Conservation (phyloP, 768 basidiomycete genomes). For the Mycena vulgaris region DNA sequence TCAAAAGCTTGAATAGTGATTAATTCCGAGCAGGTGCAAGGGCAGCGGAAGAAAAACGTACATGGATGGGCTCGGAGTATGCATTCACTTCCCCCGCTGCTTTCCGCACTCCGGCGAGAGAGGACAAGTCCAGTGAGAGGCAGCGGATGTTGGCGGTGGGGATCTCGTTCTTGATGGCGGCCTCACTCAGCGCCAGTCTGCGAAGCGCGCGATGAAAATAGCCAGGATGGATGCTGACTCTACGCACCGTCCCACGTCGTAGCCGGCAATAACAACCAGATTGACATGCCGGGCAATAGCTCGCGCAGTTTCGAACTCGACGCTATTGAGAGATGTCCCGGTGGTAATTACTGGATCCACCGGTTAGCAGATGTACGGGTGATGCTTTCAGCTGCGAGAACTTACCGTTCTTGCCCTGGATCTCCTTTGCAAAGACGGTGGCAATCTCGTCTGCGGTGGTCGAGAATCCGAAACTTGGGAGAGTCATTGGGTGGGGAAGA, state of each 20-base stretch:
- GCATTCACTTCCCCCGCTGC: too few species aligned
- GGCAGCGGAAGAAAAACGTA: background rate
- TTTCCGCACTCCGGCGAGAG: constrained; percentile 11
- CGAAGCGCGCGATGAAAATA: too few species aligned
- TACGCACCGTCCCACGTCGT: constrained; percentile 24
- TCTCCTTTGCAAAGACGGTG: background rate
- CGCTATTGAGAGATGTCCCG: constrained; percentile 24
- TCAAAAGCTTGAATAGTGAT: constrained; percentile 4
- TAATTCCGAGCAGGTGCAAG: background rate
- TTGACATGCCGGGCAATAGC: constrained; percentile 19
- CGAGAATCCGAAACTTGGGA: constrained; percentile 9
- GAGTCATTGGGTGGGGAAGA: background rate
- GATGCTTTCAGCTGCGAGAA: background rate
- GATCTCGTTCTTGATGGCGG: constrained; percentile 10
- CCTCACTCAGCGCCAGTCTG: constrained; percentile 14
- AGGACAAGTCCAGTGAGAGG: constrained; percentile 15
- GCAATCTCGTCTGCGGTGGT: constrained; percentile 29
- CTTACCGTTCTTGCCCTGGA: constrained; percentile 26
- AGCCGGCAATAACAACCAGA: constrained; percentile 23
- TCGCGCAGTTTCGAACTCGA: constrained; percentile 25
- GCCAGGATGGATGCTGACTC: too few species aligned
- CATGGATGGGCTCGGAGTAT: constrained; percentile 19
- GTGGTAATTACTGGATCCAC: constrained; percentile 9
- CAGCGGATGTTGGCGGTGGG: constrained; percentile 11
- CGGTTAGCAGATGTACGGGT: background rate